Evolutionary conservation across 306 rosid genomes (phyloP).

Genomic region (Datisca glomerata): DNA sequence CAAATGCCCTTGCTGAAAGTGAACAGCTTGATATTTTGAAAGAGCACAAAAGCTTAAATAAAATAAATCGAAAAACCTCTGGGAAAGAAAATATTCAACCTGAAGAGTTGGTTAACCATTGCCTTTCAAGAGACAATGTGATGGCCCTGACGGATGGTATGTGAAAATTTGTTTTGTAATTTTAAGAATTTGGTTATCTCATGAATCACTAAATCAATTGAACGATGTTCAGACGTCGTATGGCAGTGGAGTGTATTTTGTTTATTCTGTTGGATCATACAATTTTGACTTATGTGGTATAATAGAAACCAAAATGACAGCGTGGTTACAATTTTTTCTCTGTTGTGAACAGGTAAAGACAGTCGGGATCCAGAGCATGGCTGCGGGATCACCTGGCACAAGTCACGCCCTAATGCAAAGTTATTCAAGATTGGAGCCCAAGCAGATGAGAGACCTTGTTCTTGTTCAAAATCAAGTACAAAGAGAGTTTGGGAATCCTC

Average conservation of each 20-base stretch:
- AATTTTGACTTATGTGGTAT: no score
- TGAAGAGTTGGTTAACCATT: constrained; percentile 20
- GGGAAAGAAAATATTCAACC: constrained; percentile 16
- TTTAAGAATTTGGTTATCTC: no score
- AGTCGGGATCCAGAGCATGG: constrained; percentile 14
- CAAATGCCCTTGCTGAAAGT: constrained; percentile 19
- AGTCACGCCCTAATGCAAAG: constrained; percentile 14
- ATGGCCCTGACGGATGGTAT: no score
- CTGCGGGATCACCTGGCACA: constrained; percentile 17
- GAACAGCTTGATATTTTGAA: constrained; percentile 17
- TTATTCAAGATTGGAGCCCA: constrained; percentile 21
- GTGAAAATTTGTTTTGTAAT: constrained; percentile 11
- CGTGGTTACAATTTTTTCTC: no score
- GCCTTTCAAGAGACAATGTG: no score
- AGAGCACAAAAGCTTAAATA: constrained; percentile 14
- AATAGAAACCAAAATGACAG: neutral
- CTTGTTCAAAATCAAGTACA: constrained; percentile 33
- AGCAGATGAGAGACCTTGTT: constrained; percentile 22
- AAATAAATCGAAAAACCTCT: constrained; percentile 14
- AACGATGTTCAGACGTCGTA: neutral
- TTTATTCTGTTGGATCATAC: no score
- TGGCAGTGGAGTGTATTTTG: neutral
- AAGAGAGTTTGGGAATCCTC: constrained; percentile 81
- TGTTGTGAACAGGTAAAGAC: constrained; percentile 23
- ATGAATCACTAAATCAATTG: no score